These are phyloP conservation scores for Colletotrichum phormii DNA, from an alignment of 2,329 filamentous ascomycete species.

Conservation along the genomic window DNA sequence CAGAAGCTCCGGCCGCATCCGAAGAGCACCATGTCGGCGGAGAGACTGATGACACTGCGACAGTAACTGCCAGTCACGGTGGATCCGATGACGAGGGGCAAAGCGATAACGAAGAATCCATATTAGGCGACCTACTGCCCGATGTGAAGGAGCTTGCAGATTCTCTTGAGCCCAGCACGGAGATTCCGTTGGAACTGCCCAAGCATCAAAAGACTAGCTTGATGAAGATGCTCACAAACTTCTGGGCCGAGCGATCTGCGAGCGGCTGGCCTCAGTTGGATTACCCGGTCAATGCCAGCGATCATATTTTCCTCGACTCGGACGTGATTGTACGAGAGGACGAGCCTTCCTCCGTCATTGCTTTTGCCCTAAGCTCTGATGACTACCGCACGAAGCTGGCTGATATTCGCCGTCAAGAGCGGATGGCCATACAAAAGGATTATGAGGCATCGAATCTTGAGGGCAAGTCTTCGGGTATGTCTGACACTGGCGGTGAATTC, in stretches of 20 bases:
- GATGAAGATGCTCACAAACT: conserved; percentile 95
- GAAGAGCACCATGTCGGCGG: conserved; percentile 36
- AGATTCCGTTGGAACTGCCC: conserved; percentile 79
- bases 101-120: conserved; percentile 79
- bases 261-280: conserved; percentile 94
- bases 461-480: conserved; percentile 45
- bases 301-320: conserved; percentile 97
- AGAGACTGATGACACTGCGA: conserved; percentile 49
- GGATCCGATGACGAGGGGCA: conserved; percentile 76
- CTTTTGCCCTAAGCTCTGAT: conserved; percentile 87
- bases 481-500: conserved; percentile 50
- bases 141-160: conserved; percentile 72
- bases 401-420: conserved; percentile 59
- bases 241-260: conserved; percentile 97
- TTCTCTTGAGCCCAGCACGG: conserved; percentile 69
- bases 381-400: conserved; percentile 87
- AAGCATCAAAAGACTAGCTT: conserved; percentile 94
- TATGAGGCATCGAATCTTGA: conserved; percentile 40
- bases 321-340: conserved; percentile 98
- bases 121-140: conserved; percentile 75
- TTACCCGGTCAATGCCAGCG: conserved; percentile 87
- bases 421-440: conserved; percentile 38
- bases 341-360: conserved; percentile 95
- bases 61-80: conserved; percentile 64
- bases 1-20: conserved; percentile 20